These are phyloP conservation scores for Pyrus hybrid DNA, from an alignment of 331 rosid genomes.

Conservation along the genomic window DNA sequence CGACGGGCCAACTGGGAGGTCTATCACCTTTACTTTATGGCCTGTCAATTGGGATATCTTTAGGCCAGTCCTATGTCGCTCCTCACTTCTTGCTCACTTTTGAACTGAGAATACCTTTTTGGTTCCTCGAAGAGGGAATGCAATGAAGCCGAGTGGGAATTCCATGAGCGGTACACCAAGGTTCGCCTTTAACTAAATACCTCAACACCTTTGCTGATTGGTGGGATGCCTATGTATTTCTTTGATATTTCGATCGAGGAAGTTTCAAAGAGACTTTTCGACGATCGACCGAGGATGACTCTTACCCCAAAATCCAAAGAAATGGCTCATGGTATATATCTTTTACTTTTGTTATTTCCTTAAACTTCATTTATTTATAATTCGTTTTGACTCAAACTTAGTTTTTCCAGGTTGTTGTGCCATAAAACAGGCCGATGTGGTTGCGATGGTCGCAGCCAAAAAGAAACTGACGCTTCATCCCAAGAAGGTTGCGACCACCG, in stretches of 20 bases:
- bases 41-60: too few species aligned
- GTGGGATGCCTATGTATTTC: too few species aligned
- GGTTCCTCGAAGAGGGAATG: accelerated
- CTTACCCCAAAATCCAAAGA: too few species aligned
- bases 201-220: accelerated
- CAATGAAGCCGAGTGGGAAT: accelerated
- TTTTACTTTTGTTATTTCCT: too few species aligned
- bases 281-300: accelerated
- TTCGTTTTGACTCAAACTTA: background rate
- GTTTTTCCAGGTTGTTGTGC: too few species aligned
- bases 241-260: accelerated
- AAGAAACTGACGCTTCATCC: accelerated
- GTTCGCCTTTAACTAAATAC: accelerated
- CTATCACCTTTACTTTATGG: accelerated
- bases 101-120: accelerated
- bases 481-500: too few species aligned
- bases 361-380: too few species aligned
- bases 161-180: too few species aligned
- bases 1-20: accelerated
- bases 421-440: accelerated
- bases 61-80: accelerated
- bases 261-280: accelerated
- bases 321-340: accelerated
- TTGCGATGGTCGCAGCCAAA: accelerated
- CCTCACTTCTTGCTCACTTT: accelerated